Percentiles rank a stretch among this genome's conserved stretches.
Evolutionary conservation across 2,329 filamentous ascomycete genomes (phyloP).

Genomic region (Colletotrichum chrysophilum): DNA sequence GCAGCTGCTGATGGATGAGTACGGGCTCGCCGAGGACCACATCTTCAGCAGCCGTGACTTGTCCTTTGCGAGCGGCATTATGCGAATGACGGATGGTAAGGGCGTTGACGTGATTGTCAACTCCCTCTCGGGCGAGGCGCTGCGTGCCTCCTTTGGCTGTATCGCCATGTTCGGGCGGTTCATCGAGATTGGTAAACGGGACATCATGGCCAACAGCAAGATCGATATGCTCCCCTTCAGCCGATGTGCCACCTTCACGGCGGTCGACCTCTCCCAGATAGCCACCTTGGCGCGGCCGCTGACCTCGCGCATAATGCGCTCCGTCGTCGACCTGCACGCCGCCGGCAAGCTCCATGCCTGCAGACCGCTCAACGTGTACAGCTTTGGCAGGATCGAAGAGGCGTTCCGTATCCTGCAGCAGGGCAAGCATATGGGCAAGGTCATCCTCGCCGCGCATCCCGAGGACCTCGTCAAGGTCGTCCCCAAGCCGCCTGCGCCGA

Average conservation of each 20-base stretch:
- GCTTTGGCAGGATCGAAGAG: conserved; percentile 30
- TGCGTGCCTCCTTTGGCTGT: conserved; percentile 42
- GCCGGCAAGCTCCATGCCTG: neutral
- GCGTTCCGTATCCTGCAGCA: conserved; percentile 45
- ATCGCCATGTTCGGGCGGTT: conserved; percentile 44
- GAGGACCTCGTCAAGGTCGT: neutral
- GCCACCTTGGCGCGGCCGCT: conserved; percentile 17
- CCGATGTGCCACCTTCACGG: conserved; percentile 35
- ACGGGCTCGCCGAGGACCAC: conserved; percentile 29
- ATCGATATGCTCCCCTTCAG: conserved; percentile 50
- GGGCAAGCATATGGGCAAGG: conserved; percentile 46
- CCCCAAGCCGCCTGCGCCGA: neutral
- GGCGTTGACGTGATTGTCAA: conserved; percentile 39
- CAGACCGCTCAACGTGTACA: conserved; percentile 25
- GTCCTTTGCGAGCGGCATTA: conserved; percentile 31
- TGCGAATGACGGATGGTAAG: conserved; percentile 24
- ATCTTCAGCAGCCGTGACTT: conserved; percentile 34
- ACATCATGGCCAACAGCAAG: conserved; percentile 40
- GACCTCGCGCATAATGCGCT: conserved; percentile 15
- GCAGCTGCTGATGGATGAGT: conserved; percentile 25
- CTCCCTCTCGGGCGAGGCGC: conserved; percentile 38
- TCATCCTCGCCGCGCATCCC: conserved; percentile 28
- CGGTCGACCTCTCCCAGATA: conserved; percentile 34
- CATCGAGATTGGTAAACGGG: conserved; percentile 45
- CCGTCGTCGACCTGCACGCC: neutral